Base-by-base conservation (phyloP, 768 basidiomycete genomes). In the Termitomyces sp. region DNA sequence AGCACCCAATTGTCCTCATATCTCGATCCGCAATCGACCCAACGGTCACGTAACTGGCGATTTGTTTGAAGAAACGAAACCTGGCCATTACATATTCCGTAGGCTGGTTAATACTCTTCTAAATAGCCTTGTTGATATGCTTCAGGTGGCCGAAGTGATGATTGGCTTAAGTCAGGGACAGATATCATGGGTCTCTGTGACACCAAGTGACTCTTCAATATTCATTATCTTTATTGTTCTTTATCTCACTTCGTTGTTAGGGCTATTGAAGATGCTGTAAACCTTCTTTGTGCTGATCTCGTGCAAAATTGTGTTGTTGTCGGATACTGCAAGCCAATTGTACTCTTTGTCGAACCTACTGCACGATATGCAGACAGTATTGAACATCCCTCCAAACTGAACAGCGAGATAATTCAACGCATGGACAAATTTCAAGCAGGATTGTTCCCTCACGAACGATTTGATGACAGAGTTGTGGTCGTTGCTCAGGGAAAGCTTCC, bases 81-180 rank as follows among this genome's bases (percentile, higher is more conserved):
- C 33, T 47, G 60, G 60, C n/a, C 47, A 56, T 14, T 56, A 33
- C 26, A 18, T 51, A 23, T 61, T 56, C 36, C 60, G 60, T 61
- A 40, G 40, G 60, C 18, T 18, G 12, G 5, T 12, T 7, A 18
- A 18, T 40, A 16, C 16, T n/a, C 50, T 50, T 7, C 36, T 12
- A 7, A 43, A 8, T 10, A 20, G 4, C n/a, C 8, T 20, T 20
- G 8, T n/a, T 43, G 41, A 43, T 0, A 20, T 43, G 8, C 10
- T 20, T 41, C 38, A 61, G 60, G 60, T n/a, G 55, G 60, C 9
- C 41, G 55, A 56, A 61, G 35, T 44, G 60, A 61, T 48, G 60
- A 61, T 20, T 61, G 60, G 60, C 52, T 61, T 16, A 61, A 56
- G n/a, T 4, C 50, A 16, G 60, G 60, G 4, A 23, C 36, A 23